Evolutionary conservation across 2,329 filamentous ascomycete species (phyloP).

Genomic region (Ceratocystis colombiana): DNA sequence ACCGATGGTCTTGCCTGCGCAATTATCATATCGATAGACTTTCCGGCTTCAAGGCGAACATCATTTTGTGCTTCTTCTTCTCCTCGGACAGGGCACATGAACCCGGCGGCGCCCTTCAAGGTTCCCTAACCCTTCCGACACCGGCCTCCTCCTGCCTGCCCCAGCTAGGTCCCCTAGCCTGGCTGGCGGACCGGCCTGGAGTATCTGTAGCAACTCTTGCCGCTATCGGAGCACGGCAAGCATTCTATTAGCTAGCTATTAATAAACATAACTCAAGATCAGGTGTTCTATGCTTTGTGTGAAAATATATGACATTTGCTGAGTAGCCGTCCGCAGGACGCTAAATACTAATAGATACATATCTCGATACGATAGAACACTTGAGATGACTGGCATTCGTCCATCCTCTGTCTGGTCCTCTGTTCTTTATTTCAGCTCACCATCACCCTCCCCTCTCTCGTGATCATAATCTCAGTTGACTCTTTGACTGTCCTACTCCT

Average conservation of each 20-base stretch:
- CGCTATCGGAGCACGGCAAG: background rate
- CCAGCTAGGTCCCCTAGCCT: background rate
- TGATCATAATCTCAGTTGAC: no score
- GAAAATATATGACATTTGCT: constrained; percentile 7
- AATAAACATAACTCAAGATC: background rate
- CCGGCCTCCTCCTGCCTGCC: background rate
- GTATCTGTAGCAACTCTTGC: background rate
- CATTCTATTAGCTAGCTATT: background rate
- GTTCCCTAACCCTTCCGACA: background rate
- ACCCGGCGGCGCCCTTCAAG: background rate
- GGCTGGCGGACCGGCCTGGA: background rate
- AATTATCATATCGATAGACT: no score
- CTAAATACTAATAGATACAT: constrained; percentile 1
- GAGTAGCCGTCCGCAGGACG: background rate
- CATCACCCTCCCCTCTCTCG: no score
- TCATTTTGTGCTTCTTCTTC: no score
- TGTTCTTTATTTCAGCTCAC: no score
- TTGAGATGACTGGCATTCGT: no score
- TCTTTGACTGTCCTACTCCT: background rate
- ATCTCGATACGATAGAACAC: background rate
- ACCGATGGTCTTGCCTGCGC: no score
- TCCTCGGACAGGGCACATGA: no score
- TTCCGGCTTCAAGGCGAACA: no score
- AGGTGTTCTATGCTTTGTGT: background rate
- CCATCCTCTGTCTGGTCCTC: no score